Conservation (phyloP, 768 basidiomycete genomes). For the Hericium alpestre region DNA sequence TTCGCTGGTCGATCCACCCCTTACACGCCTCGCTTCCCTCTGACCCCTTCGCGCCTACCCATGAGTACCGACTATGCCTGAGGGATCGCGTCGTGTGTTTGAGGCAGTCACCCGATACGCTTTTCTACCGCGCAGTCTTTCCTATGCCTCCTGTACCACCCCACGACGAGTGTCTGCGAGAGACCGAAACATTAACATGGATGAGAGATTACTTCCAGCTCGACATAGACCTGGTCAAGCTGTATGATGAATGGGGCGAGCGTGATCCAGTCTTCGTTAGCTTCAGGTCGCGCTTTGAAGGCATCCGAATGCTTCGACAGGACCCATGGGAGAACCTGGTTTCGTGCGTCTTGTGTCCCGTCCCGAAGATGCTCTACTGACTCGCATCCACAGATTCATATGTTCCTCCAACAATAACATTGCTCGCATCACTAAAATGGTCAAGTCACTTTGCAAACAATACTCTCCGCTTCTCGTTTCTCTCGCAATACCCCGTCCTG, state of each 20-base stretch:
- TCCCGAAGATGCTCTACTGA: not conserved
- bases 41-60: conserved; percentile 17
- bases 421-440: conserved; percentile 85
- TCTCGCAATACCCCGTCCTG: conserved; percentile 22
- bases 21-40: conserved; percentile 17
- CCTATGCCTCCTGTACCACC: conserved; percentile 31
- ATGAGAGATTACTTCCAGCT: conserved; percentile 86
- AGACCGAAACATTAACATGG: conserved; percentile 65
- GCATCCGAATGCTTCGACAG: conserved; percentile 81
- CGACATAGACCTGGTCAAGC: conserved; percentile 51
- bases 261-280: conserved; percentile 67
- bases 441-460: conserved; percentile 67
- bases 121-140: conserved; percentile 66
- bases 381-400: conserved; percentile 59
- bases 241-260: conserved; percentile 70
- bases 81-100: conserved; percentile 78
- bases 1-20: conserved; percentile 63
- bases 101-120: conserved; percentile 50
- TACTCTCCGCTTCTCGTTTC: conserved; percentile 65
- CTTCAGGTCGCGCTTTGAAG: conserved; percentile 54
- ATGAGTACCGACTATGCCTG: conserved; percentile 74
- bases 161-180: conserved; percentile 25
- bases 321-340: conserved; percentile 95
- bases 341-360: conserved; percentile 48
- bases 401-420: conserved; percentile 98